Percentiles rank a stretch among this genome's conserved stretches.
Evolutionary conservation across 176 grass and related monocot species (phyloP).

Genomic region (Cenchrus purpureus): DNA sequence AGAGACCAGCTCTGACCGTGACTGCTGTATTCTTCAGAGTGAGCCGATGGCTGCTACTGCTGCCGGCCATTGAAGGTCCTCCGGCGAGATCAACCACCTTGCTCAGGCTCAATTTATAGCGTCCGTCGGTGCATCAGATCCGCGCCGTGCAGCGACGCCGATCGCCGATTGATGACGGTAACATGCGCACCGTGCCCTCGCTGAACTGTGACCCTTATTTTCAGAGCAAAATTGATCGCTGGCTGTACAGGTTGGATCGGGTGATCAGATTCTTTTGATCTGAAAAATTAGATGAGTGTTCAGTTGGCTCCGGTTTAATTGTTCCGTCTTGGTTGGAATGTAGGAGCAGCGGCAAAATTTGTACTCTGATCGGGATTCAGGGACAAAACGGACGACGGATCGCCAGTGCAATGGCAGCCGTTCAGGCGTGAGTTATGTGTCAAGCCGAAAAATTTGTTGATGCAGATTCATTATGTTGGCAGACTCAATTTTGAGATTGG

Average conservation of each 20-base stretch:
- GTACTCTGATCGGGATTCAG: not conserved
- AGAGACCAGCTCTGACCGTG: not conserved
- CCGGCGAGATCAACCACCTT: slow-evolving; percentile 48
- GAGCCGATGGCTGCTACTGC: slow-evolving; percentile 9
- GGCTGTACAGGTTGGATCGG: not conserved
- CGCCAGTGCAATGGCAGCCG: not conserved
- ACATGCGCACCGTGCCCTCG: not conserved
- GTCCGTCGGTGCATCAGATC: slow-evolving; percentile 41
- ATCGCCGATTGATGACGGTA: not conserved
- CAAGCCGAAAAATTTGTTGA: slow-evolving; percentile 32
- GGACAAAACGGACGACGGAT: too few relatives aligned
- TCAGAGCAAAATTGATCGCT: not conserved
- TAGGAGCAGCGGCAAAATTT: not conserved
- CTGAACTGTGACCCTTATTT: not conserved
- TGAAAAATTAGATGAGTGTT: not conserved
- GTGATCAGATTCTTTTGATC: slow-evolving; percentile 12
- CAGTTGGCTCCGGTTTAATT: not conserved
- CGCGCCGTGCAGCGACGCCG: not conserved
- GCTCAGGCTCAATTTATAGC: slow-evolving; percentile 46
- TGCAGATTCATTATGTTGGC: not conserved
- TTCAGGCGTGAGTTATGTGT: not conserved
- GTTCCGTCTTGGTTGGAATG: not conserved
- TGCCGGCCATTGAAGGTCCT: slow-evolving; percentile 45
- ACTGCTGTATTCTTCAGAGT: not conserved
- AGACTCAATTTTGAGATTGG: not conserved